Conservation (phyloP, 129 eudicot species). For the Artemisia tridentata region DNA sequence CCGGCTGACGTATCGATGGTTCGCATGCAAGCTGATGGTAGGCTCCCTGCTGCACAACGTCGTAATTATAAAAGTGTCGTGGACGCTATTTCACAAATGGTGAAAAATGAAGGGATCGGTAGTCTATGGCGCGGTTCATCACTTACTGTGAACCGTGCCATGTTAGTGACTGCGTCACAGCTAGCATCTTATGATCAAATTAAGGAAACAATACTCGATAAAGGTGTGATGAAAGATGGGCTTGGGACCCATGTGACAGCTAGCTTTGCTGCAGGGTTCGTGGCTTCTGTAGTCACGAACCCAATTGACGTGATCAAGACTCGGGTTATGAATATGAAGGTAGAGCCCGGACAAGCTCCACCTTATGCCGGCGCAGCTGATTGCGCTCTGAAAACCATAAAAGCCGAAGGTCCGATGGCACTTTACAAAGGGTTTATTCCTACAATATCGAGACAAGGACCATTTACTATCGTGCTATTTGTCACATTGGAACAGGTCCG, state of each 20-base stretch:
- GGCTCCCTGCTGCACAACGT: conserved; percentile 12
- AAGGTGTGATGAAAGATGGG: conserved; percentile 16
- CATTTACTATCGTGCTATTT: conserved; percentile 14
- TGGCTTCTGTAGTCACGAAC: conserved; percentile 14
- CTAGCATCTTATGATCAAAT: conserved; percentile 18
- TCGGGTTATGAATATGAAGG: conserved; percentile 14
- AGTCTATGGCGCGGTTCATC: conserved; percentile 23
- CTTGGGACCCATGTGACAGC: conserved; percentile 19
- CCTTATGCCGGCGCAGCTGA: conserved; percentile 4
- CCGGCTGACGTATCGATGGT: conserved; percentile 92
- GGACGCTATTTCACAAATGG: conserved; percentile 15
- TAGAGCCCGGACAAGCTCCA: neutral
- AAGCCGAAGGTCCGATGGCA: conserved; percentile 17
- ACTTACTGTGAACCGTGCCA: conserved; percentile 18
- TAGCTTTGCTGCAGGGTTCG: conserved; percentile 15
- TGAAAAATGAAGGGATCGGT: conserved; percentile 6
- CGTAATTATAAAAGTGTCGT: conserved; percentile 14
- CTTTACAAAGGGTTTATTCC: conserved; percentile 22
- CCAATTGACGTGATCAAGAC: conserved; percentile 19
- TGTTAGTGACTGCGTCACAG: conserved; percentile 15
- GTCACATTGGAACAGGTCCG: conserved; percentile 20
- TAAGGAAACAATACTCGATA: conserved; percentile 9
- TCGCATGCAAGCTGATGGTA: conserved; percentile 84
- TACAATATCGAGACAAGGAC: conserved; percentile 22
- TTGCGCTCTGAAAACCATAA: conserved; percentile 10